Percentiles rank a stretch among this genome's conserved stretches.
Evolutionary conservation across 495 filamentous ascomycete genomes (phyloP).

Genomic region (Parmelia sp.): DNA sequence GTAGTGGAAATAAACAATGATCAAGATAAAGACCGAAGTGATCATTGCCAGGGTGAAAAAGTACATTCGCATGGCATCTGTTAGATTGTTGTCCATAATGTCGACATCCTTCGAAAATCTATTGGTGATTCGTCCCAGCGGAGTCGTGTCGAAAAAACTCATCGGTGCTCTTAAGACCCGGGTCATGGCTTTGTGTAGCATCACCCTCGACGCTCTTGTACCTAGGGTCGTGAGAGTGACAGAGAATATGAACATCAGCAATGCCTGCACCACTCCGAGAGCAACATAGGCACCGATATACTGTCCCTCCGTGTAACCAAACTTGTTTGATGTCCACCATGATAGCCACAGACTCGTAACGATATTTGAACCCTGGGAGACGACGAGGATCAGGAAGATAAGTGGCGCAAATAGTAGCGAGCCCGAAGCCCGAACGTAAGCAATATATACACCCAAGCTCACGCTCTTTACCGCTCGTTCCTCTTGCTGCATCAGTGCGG

Average conservation of each 20-base stretch:
- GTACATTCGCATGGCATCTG: conserved; percentile 90
- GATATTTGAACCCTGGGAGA: conserved; percentile 78
- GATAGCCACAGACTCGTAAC: conserved; percentile 86
- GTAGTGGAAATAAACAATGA: conserved; percentile 89
- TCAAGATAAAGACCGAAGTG: conserved; percentile 72
- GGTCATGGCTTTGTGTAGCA: conserved; percentile 75
- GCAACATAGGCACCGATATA: conserved; percentile 88
- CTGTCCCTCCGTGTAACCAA: conserved; percentile 53
- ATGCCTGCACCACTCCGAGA: conserved; percentile 63
- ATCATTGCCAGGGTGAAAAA: conserved; percentile 76
- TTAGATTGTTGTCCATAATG: conserved; percentile 89
- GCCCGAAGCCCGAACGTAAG: conserved; percentile 77
- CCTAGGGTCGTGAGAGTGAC: conserved; percentile 67
- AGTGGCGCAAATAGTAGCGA: conserved; percentile 61
- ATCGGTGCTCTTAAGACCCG: conserved; percentile 84
- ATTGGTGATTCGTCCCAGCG: conserved; percentile 92
- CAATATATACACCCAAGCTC: conserved; percentile 72
- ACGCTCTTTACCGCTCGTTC: conserved; percentile 79
- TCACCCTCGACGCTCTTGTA: conserved; percentile 71
- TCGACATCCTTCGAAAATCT: conserved; percentile 94
- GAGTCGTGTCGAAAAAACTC: conserved; percentile 97
- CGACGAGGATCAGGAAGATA: conserved; percentile 57
- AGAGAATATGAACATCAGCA: conserved; percentile 72
- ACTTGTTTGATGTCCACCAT: conserved; percentile 80
- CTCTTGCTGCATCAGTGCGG: conserved; percentile 81